Base-by-base conservation (phyloP, 352 stramenopile genomes). In the Peronospora farinosa region DNA sequence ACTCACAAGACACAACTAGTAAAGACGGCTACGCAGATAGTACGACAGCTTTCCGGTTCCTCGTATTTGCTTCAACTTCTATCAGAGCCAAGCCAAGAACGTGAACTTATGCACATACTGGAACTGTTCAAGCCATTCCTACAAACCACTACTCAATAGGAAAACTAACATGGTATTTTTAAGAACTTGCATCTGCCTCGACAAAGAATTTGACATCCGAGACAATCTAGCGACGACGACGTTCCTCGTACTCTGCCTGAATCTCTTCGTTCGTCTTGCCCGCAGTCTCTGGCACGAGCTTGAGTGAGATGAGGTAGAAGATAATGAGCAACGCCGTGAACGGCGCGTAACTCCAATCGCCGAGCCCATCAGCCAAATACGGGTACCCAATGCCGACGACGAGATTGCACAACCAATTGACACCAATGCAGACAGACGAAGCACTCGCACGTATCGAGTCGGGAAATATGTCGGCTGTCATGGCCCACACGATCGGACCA, bases 31-130 rank as follows among this genome's bases (percentile, higher is more conserved):
- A 69, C 59, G 1, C 58, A 73, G 38, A 69, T 76, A 0, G 56
- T 78, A 0, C 42, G 60, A 28, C 73, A 86, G 56, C 75, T 88
- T 8, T 74, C 66, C 12, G 42, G 62, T 4, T 88, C 78, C 17
- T 74, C 78, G n/a, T 84, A 80, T 50, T 55, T 88, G 53, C 69
- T 78, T 42, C 69, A 81, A 42, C 47, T 82, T 27, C 48, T 86
- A 23, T 54, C 69, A 1, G 66, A 72, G 0, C 67, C 73, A 9
- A 61, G 47, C 30, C 71, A 78, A 15, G 69, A 85, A 38, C 62
- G 60, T 21, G 72, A 85, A 31, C 60, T 83, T 11, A 57, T 74
- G 35, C 71, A 66, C 23, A 40, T 79, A 7, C 47, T 85, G 42
- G 39, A 54, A 27, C 58, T 70, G 13, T 81, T 80, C n/a, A 23